Evolutionary conservation across 1,284 basidiomycete genomes (phyloP).

Genomic region (Malassezia pachydermatis): DNA sequence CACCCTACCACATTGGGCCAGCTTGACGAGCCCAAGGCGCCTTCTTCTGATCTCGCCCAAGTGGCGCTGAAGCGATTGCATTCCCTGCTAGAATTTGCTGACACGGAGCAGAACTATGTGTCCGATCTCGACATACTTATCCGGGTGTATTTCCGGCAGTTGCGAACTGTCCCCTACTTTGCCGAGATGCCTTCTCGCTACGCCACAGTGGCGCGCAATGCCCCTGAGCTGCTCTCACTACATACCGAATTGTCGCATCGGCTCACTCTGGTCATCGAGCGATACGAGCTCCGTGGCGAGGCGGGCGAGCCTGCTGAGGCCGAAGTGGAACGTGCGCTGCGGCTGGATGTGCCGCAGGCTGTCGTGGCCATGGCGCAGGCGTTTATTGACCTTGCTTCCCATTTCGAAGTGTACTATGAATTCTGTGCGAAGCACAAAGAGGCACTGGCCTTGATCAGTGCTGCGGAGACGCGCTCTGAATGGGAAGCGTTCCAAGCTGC

Average conservation of each 20-base stretch:
- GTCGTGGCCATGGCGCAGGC: constrained; percentile 23
- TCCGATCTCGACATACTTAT: constrained; percentile 40
- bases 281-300: background rate
- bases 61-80: constrained; percentile 10
- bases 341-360: constrained; percentile 25
- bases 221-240: constrained; percentile 29
- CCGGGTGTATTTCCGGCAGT: constrained; percentile 39
- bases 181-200: constrained; percentile 29
- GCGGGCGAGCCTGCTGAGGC: background rate
- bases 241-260: constrained; percentile 30
- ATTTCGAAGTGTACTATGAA: constrained; percentile 29
- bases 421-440: constrained; percentile 45
- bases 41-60: constrained; percentile 15
- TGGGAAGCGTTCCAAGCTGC: constrained; percentile 39
- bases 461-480: constrained; percentile 40
- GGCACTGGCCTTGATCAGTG: constrained; percentile 36
- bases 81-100: constrained; percentile 38
- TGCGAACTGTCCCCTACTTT: constrained; percentile 40
- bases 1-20: constrained; percentile 26
- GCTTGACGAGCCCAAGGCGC: too few species aligned
- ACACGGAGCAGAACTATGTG: constrained; percentile 43
- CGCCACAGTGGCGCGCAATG: constrained; percentile 36
- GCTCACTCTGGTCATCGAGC: background rate
- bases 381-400: constrained; percentile 27
- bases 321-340: constrained; percentile 13